Evolutionary conservation across 2,329 filamentous ascomycete genomes (phyloP), one percentile per base, ranked within the genome.

Genomic region (Colletotrichum phormii): DNA sequence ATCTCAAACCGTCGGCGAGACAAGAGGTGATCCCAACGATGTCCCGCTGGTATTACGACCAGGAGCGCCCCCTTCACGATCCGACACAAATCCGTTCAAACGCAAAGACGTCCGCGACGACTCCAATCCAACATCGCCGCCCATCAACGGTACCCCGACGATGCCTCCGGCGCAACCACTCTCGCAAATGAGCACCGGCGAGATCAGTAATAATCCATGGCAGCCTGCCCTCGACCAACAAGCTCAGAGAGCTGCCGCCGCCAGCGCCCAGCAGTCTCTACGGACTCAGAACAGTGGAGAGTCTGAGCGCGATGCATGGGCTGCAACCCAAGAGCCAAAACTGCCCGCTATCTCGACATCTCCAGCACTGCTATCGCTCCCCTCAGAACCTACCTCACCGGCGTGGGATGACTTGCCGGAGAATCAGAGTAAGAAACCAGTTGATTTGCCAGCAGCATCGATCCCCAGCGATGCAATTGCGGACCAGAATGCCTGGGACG

Each of bases 11-110:
- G 35, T 55, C 49, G 29, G 15, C 74, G 5, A 49, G n/a, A 5
- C 72, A 70, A 51, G 22, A 58, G 26, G 61, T 18, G 68, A 54
- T 1, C 37, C 68, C 1, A 66, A 75, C 64, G 77, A 79, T 31
- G 76, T 81, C 2, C 82, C 84, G 3, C 75, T 79, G 24, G 73
- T 77, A 2, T 76, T 84, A 64, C 79, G 77, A 42, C 82, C 84
- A 18, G 74, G 72, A 15, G 46, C 72, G 42, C 54, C 37, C 35
- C 73, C 66, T 29, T 62, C 65, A 35, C 54, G 81, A 49, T 76
- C 78, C 31, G 83, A 87, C 69, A 89, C 87, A 24, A 90, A 90
- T 65, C 88, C 88, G 0, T 90, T 90, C 77, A 76, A 83, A 26
- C 87, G 87, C 73, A 85, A 87, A 68, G 88, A 87, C 75, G 81